phyloP scores from a whole-genome alignment of 495 filamentous ascomycete genomes.

The Xanthoparmelia taractica region DNA sequence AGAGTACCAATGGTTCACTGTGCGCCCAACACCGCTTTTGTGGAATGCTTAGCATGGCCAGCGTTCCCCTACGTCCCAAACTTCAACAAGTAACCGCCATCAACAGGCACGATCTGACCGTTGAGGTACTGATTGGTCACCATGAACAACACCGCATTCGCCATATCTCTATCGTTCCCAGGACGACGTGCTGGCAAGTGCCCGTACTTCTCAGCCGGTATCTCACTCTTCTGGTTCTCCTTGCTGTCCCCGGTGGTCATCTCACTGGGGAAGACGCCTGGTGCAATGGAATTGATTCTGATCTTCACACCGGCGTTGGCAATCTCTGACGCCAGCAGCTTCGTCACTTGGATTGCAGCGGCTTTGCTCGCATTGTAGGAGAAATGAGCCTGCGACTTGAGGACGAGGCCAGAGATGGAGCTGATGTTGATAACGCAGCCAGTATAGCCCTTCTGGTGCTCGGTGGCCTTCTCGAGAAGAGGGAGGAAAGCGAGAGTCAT shows the following conservation, averaged over 20 bases:
- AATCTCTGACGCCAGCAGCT: conserved; percentile 47
- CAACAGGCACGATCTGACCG: conserved; percentile 58
- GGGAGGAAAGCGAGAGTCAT: conserved; percentile 39
- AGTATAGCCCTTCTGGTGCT: conserved; percentile 43
- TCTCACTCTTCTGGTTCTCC: conserved; percentile 55
- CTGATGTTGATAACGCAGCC: conserved; percentile 54
- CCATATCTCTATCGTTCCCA: conserved; percentile 70
- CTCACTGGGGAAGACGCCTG: conserved; percentile 33
- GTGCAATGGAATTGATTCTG: conserved; percentile 48
- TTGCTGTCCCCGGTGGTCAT: conserved; percentile 44
- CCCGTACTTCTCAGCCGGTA: conserved; percentile 54
- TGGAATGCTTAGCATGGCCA: background rate
- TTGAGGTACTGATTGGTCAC: conserved; percentile 64
- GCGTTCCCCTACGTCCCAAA: conserved; percentile 17
- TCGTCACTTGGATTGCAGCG: conserved; percentile 46
- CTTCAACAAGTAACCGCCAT: conserved; percentile 51
- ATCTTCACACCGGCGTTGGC: conserved; percentile 37
- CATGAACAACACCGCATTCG: conserved; percentile 53
- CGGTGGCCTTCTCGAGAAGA: conserved; percentile 38
- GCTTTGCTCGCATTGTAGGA: conserved; percentile 48
- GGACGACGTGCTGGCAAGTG: conserved; percentile 51
- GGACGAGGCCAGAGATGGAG: conserved; percentile 46
- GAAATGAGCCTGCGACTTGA: conserved; percentile 45
- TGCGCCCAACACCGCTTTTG: background rate
- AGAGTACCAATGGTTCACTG: background rate